These are phyloP conservation scores for Achlya hypogyna DNA, from an alignment of 352 stramenopile species.

Conservation along the genomic window DNA sequence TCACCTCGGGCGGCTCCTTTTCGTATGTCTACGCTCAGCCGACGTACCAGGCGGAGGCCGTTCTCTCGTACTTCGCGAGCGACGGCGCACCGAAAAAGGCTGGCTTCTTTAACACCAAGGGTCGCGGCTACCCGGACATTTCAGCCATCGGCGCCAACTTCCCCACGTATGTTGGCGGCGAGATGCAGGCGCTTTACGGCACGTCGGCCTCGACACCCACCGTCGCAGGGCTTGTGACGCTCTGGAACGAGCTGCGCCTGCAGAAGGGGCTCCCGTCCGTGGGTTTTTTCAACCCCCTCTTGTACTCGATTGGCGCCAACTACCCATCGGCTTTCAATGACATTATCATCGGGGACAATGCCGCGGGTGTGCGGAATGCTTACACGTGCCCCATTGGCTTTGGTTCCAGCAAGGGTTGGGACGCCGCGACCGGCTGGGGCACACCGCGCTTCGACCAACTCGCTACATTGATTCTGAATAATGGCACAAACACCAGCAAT, in stretches of 20 bases:
- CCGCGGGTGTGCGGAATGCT: conserved; percentile 24
- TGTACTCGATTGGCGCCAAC: conserved; percentile 67
- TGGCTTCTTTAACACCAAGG: conserved; percentile 80
- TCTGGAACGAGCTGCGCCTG: conserved; percentile 80
- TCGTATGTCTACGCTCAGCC: conserved; percentile 69
- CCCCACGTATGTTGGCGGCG: conserved; percentile 45
- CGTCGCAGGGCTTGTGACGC: conserved; percentile 74
- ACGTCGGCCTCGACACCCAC: conserved; percentile 82
- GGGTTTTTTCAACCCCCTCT: conserved; percentile 79
- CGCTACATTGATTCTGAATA: background rate
- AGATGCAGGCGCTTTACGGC: conserved; percentile 42
- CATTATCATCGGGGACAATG: conserved; percentile 80
- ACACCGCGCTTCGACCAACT: conserved; percentile 59
- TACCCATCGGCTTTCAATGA: conserved; percentile 63
- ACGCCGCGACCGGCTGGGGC: conserved; percentile 77
- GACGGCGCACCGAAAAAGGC: conserved; percentile 37
- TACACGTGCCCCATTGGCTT: conserved; percentile 48
- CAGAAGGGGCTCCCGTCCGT: conserved; percentile 65
- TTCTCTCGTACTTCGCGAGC: conserved; percentile 64
- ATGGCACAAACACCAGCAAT: background rate
- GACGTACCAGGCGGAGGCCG: conserved; percentile 53
- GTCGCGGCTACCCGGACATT: conserved; percentile 85
- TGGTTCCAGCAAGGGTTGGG: conserved; percentile 70
- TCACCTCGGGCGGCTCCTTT: conserved; percentile 84
- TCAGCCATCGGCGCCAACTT: conserved; percentile 61